These are phyloP conservation scores for Penicillium samsonianum DNA, from an alignment of 495 filamentous ascomycete genomes.

Conservation along the genomic window DNA sequence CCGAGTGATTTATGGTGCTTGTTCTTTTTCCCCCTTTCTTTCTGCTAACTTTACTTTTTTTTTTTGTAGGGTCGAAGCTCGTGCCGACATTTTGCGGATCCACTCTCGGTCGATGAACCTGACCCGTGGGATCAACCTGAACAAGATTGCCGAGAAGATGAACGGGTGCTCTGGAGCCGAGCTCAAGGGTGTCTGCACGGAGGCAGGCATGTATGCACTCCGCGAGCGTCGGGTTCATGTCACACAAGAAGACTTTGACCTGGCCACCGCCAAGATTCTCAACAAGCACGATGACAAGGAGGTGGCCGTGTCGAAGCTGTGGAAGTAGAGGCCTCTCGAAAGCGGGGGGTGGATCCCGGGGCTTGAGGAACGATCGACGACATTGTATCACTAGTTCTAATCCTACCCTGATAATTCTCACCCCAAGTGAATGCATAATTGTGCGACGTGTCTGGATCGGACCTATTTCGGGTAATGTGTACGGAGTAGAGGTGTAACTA, in stretches of 20 bases:
- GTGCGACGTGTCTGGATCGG: conserved; percentile 10
- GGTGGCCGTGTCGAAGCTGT: conserved; percentile 82
- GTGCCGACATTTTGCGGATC: conserved; percentile 96
- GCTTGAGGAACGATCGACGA: conserved; percentile 19
- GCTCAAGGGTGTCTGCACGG: conserved; percentile 95
- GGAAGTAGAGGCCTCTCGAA: conserved; percentile 65
- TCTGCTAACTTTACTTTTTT: conserved; percentile 20
- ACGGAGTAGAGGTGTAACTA: neutral
- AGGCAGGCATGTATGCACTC: conserved; percentile 96
- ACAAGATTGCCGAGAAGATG: conserved; percentile 99
- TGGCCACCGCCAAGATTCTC: conserved; percentile 98
- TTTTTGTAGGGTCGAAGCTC: conserved; percentile 75
- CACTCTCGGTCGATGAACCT: conserved; percentile 98
- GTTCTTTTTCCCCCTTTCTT: neutral
- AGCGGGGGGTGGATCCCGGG: conserved; percentile 2
- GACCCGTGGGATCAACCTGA: conserved; percentile 95
- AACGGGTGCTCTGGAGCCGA: conserved; percentile 97
- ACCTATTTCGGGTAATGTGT: neutral
- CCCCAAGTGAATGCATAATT: conserved; percentile 11
- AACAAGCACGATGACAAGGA: conserved; percentile 99
- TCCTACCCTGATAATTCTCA: conserved; percentile 19
- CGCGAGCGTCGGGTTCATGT: conserved; percentile 95
- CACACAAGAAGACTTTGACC: conserved; percentile 98
- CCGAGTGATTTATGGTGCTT: neutral
- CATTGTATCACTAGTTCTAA: conserved; percentile 34